Percentiles rank a stretch among this genome's conserved stretches.
Conservation (phyloP, 192 early-diverging fungal species). For the Entomortierella beljakovae region DNA sequence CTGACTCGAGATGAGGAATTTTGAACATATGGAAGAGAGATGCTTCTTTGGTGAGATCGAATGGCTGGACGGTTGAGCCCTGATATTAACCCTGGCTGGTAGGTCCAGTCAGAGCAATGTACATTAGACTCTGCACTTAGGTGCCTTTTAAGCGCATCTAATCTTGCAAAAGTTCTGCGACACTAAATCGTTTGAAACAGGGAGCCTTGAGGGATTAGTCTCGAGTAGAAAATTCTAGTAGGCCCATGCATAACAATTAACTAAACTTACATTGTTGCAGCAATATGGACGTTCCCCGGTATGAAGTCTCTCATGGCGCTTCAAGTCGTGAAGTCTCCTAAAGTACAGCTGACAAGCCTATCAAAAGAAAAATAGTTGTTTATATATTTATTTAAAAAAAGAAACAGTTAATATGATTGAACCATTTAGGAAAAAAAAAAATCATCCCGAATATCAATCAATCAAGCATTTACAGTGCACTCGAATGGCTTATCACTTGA, state of each 20-base stretch:
- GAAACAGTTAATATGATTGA: background rate
- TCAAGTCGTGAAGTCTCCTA: slow-evolving; percentile 65
- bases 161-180: slow-evolving; percentile 62
- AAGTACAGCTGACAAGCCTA: slow-evolving; percentile 61
- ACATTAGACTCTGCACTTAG: slow-evolving; percentile 59
- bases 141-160: slow-evolving; percentile 68
- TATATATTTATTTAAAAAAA: too few relatives aligned
- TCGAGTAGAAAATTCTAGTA: background rate
- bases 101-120: slow-evolving; percentile 47
- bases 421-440: background rate
- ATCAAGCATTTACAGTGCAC: slow-evolving; percentile 33
- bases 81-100: slow-evolving; percentile 21
- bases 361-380: background rate
- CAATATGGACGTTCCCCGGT: slow-evolving; percentile 67
- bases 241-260: background rate
- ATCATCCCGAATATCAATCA: background rate
- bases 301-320: slow-evolving; percentile 64
- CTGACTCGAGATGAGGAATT: background rate
- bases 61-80: background rate
- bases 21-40: slow-evolving; percentile 34
- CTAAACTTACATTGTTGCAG: slow-evolving; percentile 52
- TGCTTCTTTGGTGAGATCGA: slow-evolving; percentile 10
- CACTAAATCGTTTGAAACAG: slow-evolving; percentile 21
- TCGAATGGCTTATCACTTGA: slow-evolving; percentile 53
- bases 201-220: too few relatives aligned